Evolutionary conservation across 345 rosid species (phyloP).

Genomic region (rapeseed (Brassica napus)): DNA sequence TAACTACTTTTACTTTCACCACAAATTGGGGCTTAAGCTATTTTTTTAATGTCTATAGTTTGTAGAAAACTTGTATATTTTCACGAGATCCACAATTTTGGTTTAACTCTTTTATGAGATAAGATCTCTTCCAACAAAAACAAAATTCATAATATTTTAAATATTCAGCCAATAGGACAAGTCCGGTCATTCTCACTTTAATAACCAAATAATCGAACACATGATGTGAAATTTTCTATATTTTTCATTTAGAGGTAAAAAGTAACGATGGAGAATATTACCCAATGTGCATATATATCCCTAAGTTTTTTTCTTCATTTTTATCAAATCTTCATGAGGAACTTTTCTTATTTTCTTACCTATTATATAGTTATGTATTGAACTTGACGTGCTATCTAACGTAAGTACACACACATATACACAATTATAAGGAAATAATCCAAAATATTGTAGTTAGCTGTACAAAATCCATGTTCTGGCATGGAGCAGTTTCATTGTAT

Average conservation of each 20-base stretch:
- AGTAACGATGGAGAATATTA: slow-evolving; percentile 2
- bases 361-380: neutral
- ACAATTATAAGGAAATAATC: neutral
- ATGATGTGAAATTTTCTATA: neutral
- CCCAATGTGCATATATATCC: neutral
- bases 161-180: too few relatives aligned
- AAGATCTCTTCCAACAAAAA: too few relatives aligned
- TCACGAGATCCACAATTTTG: too few relatives aligned
- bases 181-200: neutral
- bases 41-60: neutral
- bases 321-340: neutral
- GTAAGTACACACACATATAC: neutral
- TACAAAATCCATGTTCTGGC: slow-evolving; percentile 12
- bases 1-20: neutral
- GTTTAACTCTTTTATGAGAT: too few relatives aligned
- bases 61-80: too few relatives aligned
- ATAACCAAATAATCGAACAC: neutral
- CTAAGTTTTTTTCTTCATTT: neutral
- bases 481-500: slow-evolving; percentile 35
- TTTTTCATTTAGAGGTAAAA: neutral
- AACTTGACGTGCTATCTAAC: slow-evolving; percentile 24
- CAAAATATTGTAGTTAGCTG: slow-evolving; percentile 26
- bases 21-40: slow-evolving; percentile 1
- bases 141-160: too few relatives aligned
- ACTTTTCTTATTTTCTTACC: slow-evolving; percentile 27